These are phyloP conservation scores for Oidiodendron maius DNA, from an alignment of 495 filamentous ascomycete genomes.

Conservation along the genomic window DNA sequence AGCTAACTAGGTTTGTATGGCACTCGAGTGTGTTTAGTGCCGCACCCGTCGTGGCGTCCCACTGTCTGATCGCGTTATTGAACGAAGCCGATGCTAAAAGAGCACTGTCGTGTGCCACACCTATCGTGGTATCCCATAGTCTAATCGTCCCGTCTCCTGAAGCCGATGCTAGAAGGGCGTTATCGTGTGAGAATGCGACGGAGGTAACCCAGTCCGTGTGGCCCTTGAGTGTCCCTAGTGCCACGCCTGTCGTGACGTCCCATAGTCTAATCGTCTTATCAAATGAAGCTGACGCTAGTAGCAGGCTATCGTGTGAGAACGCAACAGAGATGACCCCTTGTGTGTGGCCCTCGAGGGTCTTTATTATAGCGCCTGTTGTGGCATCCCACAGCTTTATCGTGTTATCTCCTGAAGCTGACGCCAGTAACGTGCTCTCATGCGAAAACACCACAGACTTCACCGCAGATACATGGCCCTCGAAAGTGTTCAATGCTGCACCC, in stretches of 20 bases:
- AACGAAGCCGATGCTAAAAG: background rate
- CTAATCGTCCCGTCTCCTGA: no score
- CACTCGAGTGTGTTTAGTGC: background rate
- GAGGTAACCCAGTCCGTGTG: no score
- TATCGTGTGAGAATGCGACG: no score
- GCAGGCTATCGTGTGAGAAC: background rate
- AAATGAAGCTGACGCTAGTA: background rate
- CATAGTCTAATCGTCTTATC: background rate
- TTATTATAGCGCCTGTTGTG: no score
- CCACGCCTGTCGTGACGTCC: no score
- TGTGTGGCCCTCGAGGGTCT: background rate
- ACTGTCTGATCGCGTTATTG: background rate
- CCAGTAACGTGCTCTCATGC: background rate
- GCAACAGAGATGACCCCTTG: background rate
- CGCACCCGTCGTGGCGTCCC: background rate
- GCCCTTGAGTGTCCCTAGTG: no score
- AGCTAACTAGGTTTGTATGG: constrained; percentile 38
- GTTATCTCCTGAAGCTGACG: no score
- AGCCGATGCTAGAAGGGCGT: no score
- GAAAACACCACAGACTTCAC: background rate
- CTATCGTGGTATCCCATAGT: no score
- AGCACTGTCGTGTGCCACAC: no score
- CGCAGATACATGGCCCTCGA: background rate
- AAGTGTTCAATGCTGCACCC: background rate
- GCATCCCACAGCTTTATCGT: no score